Conservation (phyloP, 2,329 filamentous ascomycete genomes). For the Pseudogymnoascus sp. region DNA sequence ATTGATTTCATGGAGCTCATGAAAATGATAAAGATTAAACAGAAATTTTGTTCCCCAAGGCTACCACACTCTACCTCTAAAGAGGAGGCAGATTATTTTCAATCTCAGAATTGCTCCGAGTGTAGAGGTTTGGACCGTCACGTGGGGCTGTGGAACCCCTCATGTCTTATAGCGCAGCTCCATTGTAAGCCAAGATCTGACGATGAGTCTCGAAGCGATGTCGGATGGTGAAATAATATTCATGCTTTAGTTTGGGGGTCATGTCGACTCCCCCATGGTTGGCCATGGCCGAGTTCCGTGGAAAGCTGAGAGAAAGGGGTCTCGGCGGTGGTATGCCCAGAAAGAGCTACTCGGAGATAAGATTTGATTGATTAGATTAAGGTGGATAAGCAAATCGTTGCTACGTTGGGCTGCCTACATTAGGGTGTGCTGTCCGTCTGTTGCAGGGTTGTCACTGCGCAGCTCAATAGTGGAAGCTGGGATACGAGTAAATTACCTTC, state of each 20-base stretch:
- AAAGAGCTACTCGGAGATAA: background rate
- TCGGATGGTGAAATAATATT: background rate
- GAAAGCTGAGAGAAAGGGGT: background rate
- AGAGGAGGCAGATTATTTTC: background rate
- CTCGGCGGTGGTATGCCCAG: background rate
- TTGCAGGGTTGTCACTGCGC: background rate
- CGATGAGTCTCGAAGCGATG: background rate
- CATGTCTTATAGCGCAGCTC: background rate
- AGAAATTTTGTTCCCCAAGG: background rate
- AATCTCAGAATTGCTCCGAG: background rate
- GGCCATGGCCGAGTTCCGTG: background rate
- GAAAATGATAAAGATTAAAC: background rate
- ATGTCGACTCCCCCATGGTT: background rate
- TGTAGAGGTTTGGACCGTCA: background rate
- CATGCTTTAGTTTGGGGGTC: background rate
- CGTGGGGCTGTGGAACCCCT: background rate
- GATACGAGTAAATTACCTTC: background rate
- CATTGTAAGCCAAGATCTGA: background rate
- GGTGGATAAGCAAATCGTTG: conserved; percentile 3
- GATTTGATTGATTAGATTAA: conserved; percentile 7
- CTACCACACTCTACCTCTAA: background rate
- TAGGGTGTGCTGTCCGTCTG: background rate
- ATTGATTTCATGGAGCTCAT: background rate
- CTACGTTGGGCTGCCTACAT: background rate
- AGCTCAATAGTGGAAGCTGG: background rate